Base-by-base conservation (phyloP, 306 rosid species). In the Lathyrus tuberosus region DNA sequence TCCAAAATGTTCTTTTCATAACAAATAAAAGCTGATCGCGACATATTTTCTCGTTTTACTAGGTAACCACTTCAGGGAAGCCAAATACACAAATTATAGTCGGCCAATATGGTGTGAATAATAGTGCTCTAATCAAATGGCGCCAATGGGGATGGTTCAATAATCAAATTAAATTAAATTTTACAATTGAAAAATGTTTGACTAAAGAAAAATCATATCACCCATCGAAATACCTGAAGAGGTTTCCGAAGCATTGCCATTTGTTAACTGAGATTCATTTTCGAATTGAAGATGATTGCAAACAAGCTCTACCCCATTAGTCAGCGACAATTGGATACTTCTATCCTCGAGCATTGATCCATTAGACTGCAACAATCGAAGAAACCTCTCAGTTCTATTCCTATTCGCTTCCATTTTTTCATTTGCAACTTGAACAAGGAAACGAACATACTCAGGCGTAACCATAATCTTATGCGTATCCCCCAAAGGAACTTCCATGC, bases 401-500 rank as follows among this genome's bases (percentile, higher is more conserved):
- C 83, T 53, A 76, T 90, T 90, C 0, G 95, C 91, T 76, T 85
- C 96, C 95, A 94, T 88, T 76, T 94, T 94, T 59, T 81, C 82
- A 70, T 94, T 94, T 0, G 95, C 98, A 9, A 90, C 81, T 33
- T 40, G 68, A 53, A 94, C 86, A 54, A 94, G 88, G 76, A 76
- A 90, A 26, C 88, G 56, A 6, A 94, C 84, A 61, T 90, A 90
- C 75, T 85, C 89, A 10, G 87, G 87, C 3, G 89, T 62, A 16
- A 94, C 97, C 90, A 87, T 70, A 49, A 94, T 7, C 49, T 77
- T 80, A 8, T 42, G 68, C 2, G 85, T 73, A 38, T 78, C 87
- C 37, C 97, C 98, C 62, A 94, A 46, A 5, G 97, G 98, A 10
- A 87, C 87, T 80, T 94, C 98, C 76, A 94, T 22, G 3, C 97